These are phyloP conservation scores for Nannochloris sp. DNA, from an alignment of 139 green algal species.

Conservation along the genomic window DNA sequence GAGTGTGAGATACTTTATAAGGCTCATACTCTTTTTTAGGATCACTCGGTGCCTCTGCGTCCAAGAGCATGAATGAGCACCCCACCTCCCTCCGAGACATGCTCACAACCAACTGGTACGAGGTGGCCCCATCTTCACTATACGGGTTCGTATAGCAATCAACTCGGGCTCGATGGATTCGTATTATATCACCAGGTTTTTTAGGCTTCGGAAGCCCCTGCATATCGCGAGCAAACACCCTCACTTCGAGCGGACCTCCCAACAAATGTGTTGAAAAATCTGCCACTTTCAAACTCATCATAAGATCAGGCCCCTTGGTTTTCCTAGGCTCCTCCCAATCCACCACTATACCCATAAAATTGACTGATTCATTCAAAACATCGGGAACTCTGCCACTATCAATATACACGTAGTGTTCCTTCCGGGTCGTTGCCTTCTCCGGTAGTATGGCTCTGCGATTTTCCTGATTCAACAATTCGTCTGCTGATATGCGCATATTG, in stretches of 20 bases:
- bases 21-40: neutral
- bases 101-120: neutral
- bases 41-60: neutral
- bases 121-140: neutral
- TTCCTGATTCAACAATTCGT: no score
- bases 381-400: neutral
- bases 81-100: neutral
- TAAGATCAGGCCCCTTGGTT: conserved; percentile 28
- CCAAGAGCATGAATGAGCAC: neutral
- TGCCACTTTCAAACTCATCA: conserved; percentile 31
- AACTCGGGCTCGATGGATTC: conserved; percentile 27
- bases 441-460: no score
- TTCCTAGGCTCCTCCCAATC: conserved; percentile 26
- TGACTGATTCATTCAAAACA: neutral
- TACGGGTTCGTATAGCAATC: conserved; percentile 18
- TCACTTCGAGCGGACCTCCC: conserved; percentile 21
- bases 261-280: conserved; percentile 10
- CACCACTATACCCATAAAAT: neutral
- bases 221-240: conserved; percentile 20
- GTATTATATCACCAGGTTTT: conserved; percentile 33
- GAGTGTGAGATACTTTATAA: conserved; percentile 23
- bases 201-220: conserved; percentile 12
- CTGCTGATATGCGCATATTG: no score
- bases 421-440: neutral
- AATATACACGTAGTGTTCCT: neutral